These are phyloP conservation scores for Delonix regia DNA, from an alignment of 306 rosid genomes.

Conservation along the genomic window DNA sequence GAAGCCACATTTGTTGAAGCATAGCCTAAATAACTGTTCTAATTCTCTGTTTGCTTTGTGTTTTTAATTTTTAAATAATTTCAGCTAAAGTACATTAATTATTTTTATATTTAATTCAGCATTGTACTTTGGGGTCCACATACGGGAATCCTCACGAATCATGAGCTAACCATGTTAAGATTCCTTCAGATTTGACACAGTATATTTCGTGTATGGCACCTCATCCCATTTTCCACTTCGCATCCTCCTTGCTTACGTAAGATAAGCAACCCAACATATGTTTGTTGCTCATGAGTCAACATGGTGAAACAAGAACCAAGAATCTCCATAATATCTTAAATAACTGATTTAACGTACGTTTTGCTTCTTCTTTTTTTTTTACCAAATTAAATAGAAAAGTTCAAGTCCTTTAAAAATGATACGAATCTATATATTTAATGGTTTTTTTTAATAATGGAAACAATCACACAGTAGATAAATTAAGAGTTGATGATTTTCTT, in stretches of 20 bases:
- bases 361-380: too few species aligned
- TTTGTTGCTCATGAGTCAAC: not conserved
- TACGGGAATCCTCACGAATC: constrained; percentile 25
- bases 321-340: too few species aligned
- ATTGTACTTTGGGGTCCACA: constrained; percentile 17
- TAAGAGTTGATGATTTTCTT: not conserved
- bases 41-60: not conserved
- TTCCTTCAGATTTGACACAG: not conserved
- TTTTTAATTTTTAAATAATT: constrained; percentile 11
- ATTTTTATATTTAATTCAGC: not conserved
- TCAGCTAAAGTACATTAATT: not conserved
- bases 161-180: constrained; percentile 2
- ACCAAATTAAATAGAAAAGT: too few species aligned
- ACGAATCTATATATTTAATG: too few species aligned
- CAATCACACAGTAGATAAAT: too few species aligned
- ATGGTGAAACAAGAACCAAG: not conserved
- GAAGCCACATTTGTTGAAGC: constrained; percentile 32
- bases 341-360: too few species aligned
- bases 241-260: too few species aligned
- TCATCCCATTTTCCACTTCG: not conserved
- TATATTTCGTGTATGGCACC: not conserved
- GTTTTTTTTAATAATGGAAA: too few species aligned
- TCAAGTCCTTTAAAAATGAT: too few species aligned
- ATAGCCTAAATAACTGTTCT: not conserved
- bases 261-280: too few species aligned